These are phyloP conservation scores for Solioccasus polychromus DNA, from an alignment of 768 basidiomycete species.

Conservation along the genomic window DNA sequence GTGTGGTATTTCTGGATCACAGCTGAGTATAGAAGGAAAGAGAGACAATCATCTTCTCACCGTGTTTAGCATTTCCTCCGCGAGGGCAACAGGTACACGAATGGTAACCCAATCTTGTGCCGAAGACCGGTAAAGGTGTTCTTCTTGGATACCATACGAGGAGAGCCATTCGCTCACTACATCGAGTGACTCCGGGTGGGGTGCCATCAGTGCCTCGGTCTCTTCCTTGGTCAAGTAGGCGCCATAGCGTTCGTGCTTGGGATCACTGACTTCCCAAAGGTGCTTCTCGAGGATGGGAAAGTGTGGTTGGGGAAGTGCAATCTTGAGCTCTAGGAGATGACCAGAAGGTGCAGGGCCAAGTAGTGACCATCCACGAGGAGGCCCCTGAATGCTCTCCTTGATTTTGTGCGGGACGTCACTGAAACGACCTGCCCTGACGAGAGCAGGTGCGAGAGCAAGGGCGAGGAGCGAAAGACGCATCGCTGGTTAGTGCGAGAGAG, in stretches of 20 bases:
- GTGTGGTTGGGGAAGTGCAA: slow-evolving; percentile 53
- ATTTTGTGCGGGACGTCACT: slow-evolving; percentile 28
- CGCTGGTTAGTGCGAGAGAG: background rate
- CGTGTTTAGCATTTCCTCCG: too few relatives aligned
- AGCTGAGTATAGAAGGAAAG: background rate
- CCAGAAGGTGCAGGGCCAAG: slow-evolving; percentile 42
- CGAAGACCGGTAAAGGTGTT: slow-evolving; percentile 49
- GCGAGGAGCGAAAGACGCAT: slow-evolving; percentile 1
- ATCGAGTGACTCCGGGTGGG: slow-evolving; percentile 48
- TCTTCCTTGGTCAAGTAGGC: too few relatives aligned
- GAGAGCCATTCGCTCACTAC: slow-evolving; percentile 62
- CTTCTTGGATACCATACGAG: slow-evolving; percentile 48
- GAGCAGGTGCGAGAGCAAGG: slow-evolving; percentile 5
- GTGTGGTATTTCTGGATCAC: slow-evolving; percentile 56
- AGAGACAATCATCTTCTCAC: slow-evolving; percentile 34
- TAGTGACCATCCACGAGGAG: slow-evolving; percentile 48
- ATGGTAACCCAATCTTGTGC: slow-evolving; percentile 48
- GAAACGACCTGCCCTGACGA: slow-evolving; percentile 6
- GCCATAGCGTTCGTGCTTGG: background rate
- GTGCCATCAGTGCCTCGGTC: slow-evolving; percentile 57
- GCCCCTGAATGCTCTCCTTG: slow-evolving; percentile 42
- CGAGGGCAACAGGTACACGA: slow-evolving; percentile 47
- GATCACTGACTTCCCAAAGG: slow-evolving; percentile 37
- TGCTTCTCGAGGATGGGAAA: slow-evolving; percentile 48
- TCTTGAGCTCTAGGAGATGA: slow-evolving; percentile 49